Percentiles rank a stretch among this genome's conserved stretches.
phyloP scores from a whole-genome alignment of 805 yeast genomes.

The Ogataea pini region DNA sequence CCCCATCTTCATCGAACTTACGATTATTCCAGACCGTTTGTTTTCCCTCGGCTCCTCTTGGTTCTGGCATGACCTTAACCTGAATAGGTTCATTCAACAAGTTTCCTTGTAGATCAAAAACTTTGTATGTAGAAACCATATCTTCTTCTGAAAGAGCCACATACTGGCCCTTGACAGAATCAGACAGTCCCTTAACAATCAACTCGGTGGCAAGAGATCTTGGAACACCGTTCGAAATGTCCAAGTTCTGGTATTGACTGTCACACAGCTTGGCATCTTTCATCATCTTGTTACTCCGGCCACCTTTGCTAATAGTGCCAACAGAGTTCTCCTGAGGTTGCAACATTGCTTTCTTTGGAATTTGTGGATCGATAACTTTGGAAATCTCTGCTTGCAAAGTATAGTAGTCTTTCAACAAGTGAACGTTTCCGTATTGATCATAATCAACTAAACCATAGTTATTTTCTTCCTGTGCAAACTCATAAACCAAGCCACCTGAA shows the following conservation, averaged over 20 bases:
- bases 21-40: slow-evolving; percentile 25
- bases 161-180: slow-evolving; percentile 47
- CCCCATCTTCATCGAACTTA: slow-evolving; percentile 19
- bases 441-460: slow-evolving; percentile 73
- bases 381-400: slow-evolving; percentile 46
- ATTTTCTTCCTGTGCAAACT: slow-evolving; percentile 75
- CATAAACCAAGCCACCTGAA: slow-evolving; percentile 85
- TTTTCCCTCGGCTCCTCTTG: slow-evolving; percentile 17
- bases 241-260: slow-evolving; percentile 43
- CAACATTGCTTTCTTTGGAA: slow-evolving; percentile 24
- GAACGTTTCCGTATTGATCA: slow-evolving; percentile 43
- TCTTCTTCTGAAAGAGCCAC: slow-evolving; percentile 47
- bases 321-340: slow-evolving; percentile 18
- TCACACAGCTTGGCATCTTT: slow-evolving; percentile 36
- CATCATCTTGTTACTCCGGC: slow-evolving; percentile 14
- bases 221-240: slow-evolving; percentile 47
- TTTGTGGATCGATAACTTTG: slow-evolving; percentile 31
- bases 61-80: slow-evolving; percentile 32
- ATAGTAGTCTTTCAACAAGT: slow-evolving; percentile 45
- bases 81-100: slow-evolving; percentile 21
- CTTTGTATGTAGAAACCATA: slow-evolving; percentile 42
- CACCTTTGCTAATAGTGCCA: slow-evolving; percentile 26
- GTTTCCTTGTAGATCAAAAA: slow-evolving; percentile 47
- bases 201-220: slow-evolving; percentile 42
- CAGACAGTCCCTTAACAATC: slow-evolving; percentile 51